Conservation (phyloP, 805 yeast species). For the Wickerhamiella sergipiensis region DNA sequence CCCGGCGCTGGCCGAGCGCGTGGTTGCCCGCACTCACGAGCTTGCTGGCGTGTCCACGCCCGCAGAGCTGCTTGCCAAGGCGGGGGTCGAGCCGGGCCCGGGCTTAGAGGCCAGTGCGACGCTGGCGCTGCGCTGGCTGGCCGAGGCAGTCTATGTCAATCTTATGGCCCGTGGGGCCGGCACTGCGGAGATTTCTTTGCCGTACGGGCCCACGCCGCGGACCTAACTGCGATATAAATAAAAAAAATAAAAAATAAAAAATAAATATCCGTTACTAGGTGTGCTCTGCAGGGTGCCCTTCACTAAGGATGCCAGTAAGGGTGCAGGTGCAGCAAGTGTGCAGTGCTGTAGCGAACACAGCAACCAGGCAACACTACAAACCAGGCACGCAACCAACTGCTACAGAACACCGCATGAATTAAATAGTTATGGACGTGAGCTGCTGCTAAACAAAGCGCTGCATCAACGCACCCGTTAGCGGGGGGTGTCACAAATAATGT, state of each 20-base stretch:
- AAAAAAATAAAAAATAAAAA: no score
- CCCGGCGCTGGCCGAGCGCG: background rate
- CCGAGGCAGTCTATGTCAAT: constrained; percentile 11
- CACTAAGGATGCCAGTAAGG: no score
- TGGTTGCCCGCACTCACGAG: background rate
- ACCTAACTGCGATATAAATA: background rate
- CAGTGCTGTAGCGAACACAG: no score
- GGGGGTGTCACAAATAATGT: background rate
- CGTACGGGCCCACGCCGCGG: background rate
- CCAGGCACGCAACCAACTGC: no score
- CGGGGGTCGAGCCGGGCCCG: background rate
- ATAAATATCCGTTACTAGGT: no score
- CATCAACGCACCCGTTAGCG: background rate
- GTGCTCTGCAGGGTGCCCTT: no score
- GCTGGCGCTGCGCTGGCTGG: constrained; percentile 14
- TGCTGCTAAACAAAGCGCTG: background rate
- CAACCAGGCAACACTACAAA: no score
- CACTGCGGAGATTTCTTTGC: background rate
- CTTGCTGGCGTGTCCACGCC: background rate
- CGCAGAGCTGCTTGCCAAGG: background rate
- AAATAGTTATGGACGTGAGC: background rate
- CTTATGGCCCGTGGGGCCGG: constrained; percentile 6
- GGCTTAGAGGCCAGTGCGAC: constrained; percentile 3
- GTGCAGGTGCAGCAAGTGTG: no score
- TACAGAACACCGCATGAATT: background rate